Evolutionary conservation across 2,329 filamentous ascomycete species (phyloP), one percentile per base, ranked within the genome.

Genomic region (Diplocarpon rosae): DNA sequence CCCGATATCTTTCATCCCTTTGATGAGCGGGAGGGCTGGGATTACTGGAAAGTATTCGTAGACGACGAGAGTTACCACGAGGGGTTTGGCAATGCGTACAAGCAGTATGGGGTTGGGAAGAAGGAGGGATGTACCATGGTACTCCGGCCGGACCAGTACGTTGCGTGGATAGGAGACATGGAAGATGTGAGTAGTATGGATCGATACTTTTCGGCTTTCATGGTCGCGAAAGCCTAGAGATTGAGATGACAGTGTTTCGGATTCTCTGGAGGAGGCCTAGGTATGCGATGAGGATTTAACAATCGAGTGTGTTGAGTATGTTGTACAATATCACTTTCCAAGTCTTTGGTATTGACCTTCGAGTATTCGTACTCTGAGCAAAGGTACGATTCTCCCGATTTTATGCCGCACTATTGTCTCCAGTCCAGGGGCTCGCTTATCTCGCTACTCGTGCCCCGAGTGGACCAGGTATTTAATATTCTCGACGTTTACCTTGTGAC

Each of bases 121-220:
- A 64, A 71, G 42, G 61, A 62, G 15, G 80, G 81, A 0, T 77
- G 74, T 49, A 63, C 78, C 3, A 71, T 83, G 0, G 64, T 80
- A 1, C 65, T 79, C 1, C 62, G 83, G 39, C 83, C 82, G 2
- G 83, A 86, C 64, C 78, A 82, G 34, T 79, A 85, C 60, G 72
- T 85, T 28, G 70, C 64, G 0, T 64, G 60, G 34, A 49, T 65
- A 2, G 51, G 55, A 4, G 49, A 57, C 41, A 53, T 73, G 15
- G 65, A 65, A 5, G 59, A 59, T 45, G 30, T 34, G n/a, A 31
- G 32, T 9, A 42, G 45, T 3, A 41, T 52, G 42, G 43, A 48
- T 29, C 39, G 11, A 6, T 52, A 50, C 27, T 52, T 52, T 27
- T 29, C 28, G 3, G 47, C 47, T 3, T 53, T 53, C 17, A 53